Base-by-base conservation (phyloP, 345 rosid species). In the Eucalyptus regnans region DNA sequence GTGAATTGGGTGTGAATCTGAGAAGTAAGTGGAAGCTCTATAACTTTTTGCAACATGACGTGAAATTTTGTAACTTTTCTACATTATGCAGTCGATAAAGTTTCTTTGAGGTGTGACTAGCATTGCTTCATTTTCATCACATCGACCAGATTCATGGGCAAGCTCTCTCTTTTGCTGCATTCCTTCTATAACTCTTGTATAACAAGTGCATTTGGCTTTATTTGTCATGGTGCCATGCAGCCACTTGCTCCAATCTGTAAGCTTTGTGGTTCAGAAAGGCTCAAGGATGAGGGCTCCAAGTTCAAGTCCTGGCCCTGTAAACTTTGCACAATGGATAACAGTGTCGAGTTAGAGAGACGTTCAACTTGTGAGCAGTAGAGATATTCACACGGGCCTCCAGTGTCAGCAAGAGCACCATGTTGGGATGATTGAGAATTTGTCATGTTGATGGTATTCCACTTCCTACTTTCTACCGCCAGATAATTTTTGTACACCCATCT, bases 311-410 rank as follows among this genome's bases (percentile, higher is more conserved):
- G 97, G 99, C 88, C 93, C 6, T 94, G 96, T 90, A 94, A 94
- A 90, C 95, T 96, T 87, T 96, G 96, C 87, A 96, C 96, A 1
- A 62, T 96, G 91, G 97, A 96, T 86, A 96, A 96, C 89, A 87
- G 90, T 87, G 91, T 92, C 87, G 90, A 93, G 89, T 50, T 92
- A 89, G 98, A 95, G 84, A 95, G 94, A 91, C 96, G 98, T 88
- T 93, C 92, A 54, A 97, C 97, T 33, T 96, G 99, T 90, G 93
- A 88, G 86, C 96, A 93, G 76, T 97, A 98, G 98, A 94, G 99
- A 92, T 94, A 93, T 90, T 97, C 98, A 48, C 88, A 90, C 41
- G 97, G 99, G 41, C 88, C 94, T 50, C 97, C 97, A 29, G 90
- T 92, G 56, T 92, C 95, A 23, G 90, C 97, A 41, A 87, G 25